A percentile compares a stretch with the other conserved stretches of the same genome.
Evolutionary conservation across 805 yeast genomes (phyloP).

Genomic region (Maudiozyma barnettii): DNA sequence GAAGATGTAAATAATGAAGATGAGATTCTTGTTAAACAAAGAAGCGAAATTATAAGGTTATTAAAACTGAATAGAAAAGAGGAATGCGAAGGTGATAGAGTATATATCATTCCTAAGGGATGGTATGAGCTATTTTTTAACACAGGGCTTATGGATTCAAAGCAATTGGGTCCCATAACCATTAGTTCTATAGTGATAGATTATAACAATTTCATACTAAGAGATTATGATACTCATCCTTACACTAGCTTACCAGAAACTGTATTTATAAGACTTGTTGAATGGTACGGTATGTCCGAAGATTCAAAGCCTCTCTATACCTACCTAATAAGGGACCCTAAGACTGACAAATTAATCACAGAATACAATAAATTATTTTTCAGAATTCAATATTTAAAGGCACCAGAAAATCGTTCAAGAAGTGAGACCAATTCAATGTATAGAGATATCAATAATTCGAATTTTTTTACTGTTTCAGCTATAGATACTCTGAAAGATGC

Average conservation of each 20-base stretch:
- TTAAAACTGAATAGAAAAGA: slow-evolving; percentile 7
- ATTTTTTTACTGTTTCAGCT: slow-evolving; percentile 29
- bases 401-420: slow-evolving; percentile 7
- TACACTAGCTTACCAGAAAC: slow-evolving; percentile 34
- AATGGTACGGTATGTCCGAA: slow-evolving; percentile 47
- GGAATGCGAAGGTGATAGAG: slow-evolving; percentile 38
- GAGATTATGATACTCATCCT: slow-evolving; percentile 21
- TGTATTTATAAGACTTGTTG: slow-evolving; percentile 36
- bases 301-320: slow-evolving; percentile 33
- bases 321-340: slow-evolving; percentile 24
- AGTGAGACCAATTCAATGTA: neutral
- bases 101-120: slow-evolving; percentile 39
- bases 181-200: slow-evolving; percentile 37
- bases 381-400: slow-evolving; percentile 28
- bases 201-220: slow-evolving; percentile 35
- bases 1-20: neutral
- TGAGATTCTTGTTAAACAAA: slow-evolving; percentile 8
- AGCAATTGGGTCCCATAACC: slow-evolving; percentile 40
- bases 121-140: slow-evolving; percentile 38
- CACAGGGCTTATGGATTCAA: slow-evolving; percentile 10
- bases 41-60: slow-evolving; percentile 12
- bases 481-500: slow-evolving; percentile 26
- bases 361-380: slow-evolving; percentile 32
- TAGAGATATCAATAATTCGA: slow-evolving; percentile 12
- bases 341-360: slow-evolving; percentile 22